phyloP scores from a whole-genome alignment of 225 moss, liverwort and hornwort genomes.

The Pseudisothecium myosuroides region DNA sequence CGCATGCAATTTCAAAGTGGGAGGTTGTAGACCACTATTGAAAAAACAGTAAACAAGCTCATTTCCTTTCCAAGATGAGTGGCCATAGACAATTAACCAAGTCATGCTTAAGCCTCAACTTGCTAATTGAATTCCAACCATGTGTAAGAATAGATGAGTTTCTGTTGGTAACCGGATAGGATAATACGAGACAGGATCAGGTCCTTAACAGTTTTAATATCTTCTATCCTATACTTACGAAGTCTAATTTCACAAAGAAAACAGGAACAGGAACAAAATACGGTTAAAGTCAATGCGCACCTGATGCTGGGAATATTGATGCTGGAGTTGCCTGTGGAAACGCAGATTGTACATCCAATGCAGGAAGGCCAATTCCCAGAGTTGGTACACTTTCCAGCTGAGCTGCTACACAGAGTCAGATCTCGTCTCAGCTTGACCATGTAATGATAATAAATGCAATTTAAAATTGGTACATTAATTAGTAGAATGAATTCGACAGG shows the following conservation, averaged over 20 bases:
- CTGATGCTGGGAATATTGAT: slow-evolving; percentile 66
- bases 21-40: background rate
- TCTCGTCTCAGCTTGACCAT: background rate
- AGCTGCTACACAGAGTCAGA: slow-evolving; percentile 18
- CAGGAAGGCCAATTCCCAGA: slow-evolving; percentile 59
- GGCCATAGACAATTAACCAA: background rate
- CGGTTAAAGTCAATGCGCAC: background rate
- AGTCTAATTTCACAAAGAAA: background rate
- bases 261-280: background rate
- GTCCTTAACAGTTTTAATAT: background rate
- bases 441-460: background rate
- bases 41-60: background rate
- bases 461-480: background rate
- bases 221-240: background rate
- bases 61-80: background rate
- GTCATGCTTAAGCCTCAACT: background rate
- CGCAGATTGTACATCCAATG: slow-evolving; percentile 61
- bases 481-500: background rate
- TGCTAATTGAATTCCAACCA: background rate
- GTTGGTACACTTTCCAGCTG: slow-evolving; percentile 56
- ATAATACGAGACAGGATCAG: background rate
- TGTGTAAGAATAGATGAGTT: background rate
- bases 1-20: background rate
- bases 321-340: slow-evolving; percentile 95
- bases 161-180: background rate